A percentile compares a stretch with the other conserved stretches of the same genome.
phyloP scores from a whole-genome alignment of 2,329 filamentous ascomycete genomes.

The Aspergillus cejpii region DNA sequence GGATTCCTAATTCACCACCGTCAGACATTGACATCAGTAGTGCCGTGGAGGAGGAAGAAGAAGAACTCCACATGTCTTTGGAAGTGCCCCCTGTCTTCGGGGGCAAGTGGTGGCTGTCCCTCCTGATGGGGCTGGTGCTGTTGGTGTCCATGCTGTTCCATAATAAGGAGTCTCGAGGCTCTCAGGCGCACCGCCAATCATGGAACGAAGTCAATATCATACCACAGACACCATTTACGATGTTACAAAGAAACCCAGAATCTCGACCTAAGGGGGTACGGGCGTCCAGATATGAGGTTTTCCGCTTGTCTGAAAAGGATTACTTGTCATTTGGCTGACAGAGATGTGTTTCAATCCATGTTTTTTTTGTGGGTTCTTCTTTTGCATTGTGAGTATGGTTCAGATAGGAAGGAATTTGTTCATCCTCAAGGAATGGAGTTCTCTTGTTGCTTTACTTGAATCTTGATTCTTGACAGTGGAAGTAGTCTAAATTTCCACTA shows the following conservation, averaged over 20 bases:
- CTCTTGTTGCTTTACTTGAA: too few species aligned
- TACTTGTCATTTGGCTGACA: neutral
- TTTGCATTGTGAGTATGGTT: too few species aligned
- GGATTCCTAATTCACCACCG: neutral
- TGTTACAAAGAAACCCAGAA: neutral
- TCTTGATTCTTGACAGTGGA: too few species aligned
- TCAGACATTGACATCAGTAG: neutral
- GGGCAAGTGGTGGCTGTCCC: neutral
- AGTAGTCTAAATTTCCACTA: neutral
- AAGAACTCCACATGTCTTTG: too few species aligned
- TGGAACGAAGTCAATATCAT: neutral
- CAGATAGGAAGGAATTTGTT: too few species aligned
- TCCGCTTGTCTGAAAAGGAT: neutral
- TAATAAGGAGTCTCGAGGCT: neutral
- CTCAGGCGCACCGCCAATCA: neutral
- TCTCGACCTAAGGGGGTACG: neutral
- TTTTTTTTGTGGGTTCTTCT: too few species aligned
- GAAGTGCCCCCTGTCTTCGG: neutral
- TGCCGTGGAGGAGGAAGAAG: too few species aligned
- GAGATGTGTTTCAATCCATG: too few species aligned
- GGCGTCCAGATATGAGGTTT: neutral
- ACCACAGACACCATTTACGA: neutral
- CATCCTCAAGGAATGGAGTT: too few species aligned
- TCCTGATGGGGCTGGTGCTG: neutral
- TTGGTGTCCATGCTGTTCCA: neutral